These are phyloP conservation scores for Tulasnella sp. DNA, from an alignment of 768 basidiomycete species.

Conservation along the genomic window DNA sequence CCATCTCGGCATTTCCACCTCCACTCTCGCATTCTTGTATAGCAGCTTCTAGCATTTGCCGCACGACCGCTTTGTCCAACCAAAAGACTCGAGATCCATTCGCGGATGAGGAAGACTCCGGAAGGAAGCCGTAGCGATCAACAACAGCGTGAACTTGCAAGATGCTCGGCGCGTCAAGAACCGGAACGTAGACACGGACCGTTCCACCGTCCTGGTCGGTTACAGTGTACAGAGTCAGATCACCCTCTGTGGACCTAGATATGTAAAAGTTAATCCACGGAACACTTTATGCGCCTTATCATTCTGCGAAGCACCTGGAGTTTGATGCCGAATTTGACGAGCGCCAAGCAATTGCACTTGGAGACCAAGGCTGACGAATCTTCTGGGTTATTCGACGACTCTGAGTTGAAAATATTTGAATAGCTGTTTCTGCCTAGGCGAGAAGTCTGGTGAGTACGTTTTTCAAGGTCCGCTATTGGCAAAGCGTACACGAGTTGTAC, in stretches of 20 bases:
- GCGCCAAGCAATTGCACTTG: constrained; percentile 69
- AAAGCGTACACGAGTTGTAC: constrained; percentile 52
- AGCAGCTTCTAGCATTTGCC: not conserved
- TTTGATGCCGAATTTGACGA: constrained; percentile 52
- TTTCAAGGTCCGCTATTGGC: not conserved
- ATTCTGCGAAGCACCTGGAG: constrained; percentile 45
- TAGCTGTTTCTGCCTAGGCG: constrained; percentile 42
- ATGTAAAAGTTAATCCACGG: not conserved
- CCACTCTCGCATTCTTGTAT: not conserved
- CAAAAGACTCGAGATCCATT: constrained; percentile 56
- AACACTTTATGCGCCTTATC: not conserved
- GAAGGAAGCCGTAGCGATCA: constrained; percentile 61
- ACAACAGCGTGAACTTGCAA: constrained; percentile 80
- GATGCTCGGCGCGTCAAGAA: constrained; percentile 77
- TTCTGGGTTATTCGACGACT: constrained; percentile 63
- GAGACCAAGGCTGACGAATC: constrained; percentile 68
- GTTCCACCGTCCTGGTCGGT: constrained; percentile 64
- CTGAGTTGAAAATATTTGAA: constrained; percentile 68
- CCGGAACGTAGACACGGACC: constrained; percentile 79
- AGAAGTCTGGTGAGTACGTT: not conserved
- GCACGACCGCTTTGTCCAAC: constrained; percentile 48
- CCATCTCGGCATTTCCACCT: constrained; percentile 40
- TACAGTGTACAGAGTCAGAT: constrained; percentile 75
- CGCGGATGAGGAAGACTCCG: not conserved
- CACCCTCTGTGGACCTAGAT: constrained; percentile 47